phyloP scores from a whole-genome alignment of 352 stramenopile genomes.

The Phytophthora sojae region DNA sequence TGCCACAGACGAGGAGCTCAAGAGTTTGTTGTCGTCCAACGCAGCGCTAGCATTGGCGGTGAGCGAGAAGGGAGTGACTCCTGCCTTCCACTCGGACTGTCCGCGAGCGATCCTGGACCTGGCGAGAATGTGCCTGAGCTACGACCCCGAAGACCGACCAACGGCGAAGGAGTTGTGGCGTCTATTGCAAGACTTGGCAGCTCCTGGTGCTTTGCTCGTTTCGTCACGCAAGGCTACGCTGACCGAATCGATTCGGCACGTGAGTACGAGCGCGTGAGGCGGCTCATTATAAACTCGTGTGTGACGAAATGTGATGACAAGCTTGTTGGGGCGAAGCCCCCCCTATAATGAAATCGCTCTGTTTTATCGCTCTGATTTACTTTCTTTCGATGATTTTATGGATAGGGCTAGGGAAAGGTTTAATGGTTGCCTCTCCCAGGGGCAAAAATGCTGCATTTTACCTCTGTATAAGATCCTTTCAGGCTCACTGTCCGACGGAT shows the following conservation, averaged over 20 bases:
- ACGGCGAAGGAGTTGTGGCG: slow-evolving; percentile 60
- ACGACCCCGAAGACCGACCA: slow-evolving; percentile 52
- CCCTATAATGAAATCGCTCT: too few species aligned
- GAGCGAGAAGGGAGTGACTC: slow-evolving; percentile 46
- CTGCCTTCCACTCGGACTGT: slow-evolving; percentile 49
- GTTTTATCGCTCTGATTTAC: too few species aligned
- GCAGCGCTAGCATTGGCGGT: slow-evolving; percentile 52
- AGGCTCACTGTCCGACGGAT: too few species aligned
- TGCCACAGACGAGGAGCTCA: slow-evolving; percentile 19
- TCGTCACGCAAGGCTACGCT: slow-evolving; percentile 32
- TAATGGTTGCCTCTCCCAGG: too few species aligned
- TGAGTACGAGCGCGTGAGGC: slow-evolving; percentile 31
- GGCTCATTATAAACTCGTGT: not conserved
- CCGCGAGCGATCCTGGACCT: slow-evolving; percentile 41
- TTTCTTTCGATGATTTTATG: too few species aligned
- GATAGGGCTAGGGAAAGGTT: too few species aligned
- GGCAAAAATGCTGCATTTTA: too few species aligned
- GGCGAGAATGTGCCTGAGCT: slow-evolving; percentile 51
- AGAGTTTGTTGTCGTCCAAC: slow-evolving; percentile 44
- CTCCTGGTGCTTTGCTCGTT: slow-evolving; percentile 27
- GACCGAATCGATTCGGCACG: slow-evolving; percentile 29
- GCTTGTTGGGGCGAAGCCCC: slow-evolving; percentile 50
- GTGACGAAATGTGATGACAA: not conserved
- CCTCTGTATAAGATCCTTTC: too few species aligned
- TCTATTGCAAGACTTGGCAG: slow-evolving; percentile 27